Evolutionary conservation across 192 early-diverging fungal species (phyloP).

Genomic region (Backusella sp.): DNA sequence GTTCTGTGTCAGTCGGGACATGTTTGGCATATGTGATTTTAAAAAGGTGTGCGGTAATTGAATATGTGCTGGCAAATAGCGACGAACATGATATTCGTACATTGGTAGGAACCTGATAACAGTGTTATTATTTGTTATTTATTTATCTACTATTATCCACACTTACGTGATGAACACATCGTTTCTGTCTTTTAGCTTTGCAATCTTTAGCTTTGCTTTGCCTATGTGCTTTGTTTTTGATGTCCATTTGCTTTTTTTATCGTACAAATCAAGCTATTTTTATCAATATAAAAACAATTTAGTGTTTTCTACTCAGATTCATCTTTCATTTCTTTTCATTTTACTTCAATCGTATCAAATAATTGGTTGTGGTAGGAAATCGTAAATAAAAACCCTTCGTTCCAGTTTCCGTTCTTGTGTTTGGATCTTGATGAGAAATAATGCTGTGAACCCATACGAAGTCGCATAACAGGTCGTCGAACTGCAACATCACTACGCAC

Average conservation of each 20-base stretch:
- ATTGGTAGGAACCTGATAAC: constrained; percentile 34
- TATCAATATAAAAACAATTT: background rate
- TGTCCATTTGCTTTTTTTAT: constrained; percentile 32
- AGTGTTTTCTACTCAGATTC: background rate
- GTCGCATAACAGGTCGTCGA: constrained; percentile 24
- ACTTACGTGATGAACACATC: constrained; percentile 42
- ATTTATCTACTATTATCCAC: background rate
- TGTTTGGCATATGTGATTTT: constrained; percentile 28
- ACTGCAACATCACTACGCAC: constrained; percentile 21
- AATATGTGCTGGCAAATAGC: constrained; percentile 32
- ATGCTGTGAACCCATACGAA: constrained; percentile 36
- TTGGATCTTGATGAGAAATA: constrained; percentile 49
- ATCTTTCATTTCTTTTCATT: background rate
- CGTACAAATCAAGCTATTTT: constrained; percentile 38
- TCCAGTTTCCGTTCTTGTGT: constrained; percentile 61
- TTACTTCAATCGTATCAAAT: constrained; percentile 68
- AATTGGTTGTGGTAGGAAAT: constrained; percentile 77
- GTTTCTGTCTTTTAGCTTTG: constrained; percentile 19
- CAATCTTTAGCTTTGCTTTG: constrained; percentile 38
- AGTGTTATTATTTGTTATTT: too few relatives aligned
- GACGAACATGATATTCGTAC: constrained; percentile 35
- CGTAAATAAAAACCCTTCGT: constrained; percentile 70
- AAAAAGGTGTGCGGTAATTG: constrained; percentile 35
- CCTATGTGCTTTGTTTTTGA: constrained; percentile 35
- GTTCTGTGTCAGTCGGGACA: constrained; percentile 11